Percentiles rank a stretch among this genome's conserved stretches.
These are phyloP conservation scores for Heliamphora pulchella DNA, from an alignment of 179 eudicot genomes.

Conservation along the genomic window DNA sequence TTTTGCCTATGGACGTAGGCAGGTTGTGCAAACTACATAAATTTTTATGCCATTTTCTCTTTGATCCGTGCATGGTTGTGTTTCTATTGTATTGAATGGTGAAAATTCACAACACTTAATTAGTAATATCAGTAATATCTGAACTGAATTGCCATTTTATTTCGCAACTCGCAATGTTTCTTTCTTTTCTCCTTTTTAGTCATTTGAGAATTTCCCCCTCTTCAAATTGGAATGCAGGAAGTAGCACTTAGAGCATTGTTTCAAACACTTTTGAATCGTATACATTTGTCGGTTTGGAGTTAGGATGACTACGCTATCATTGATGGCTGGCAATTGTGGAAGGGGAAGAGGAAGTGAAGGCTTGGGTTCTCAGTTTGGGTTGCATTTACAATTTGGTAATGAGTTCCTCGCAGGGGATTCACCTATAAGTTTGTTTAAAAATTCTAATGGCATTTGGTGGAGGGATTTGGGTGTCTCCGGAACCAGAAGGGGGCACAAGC, in stretches of 20 bases:
- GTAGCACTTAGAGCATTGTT: background rate
- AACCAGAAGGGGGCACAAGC: constrained; percentile 13
- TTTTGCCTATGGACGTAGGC: too few species aligned
- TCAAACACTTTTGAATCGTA: background rate
- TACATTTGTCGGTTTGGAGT: constrained; percentile 7
- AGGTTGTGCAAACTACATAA: too few species aligned
- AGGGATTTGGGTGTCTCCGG: constrained; percentile 15
- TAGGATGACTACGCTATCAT: constrained; percentile 23
- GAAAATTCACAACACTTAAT: too few species aligned
- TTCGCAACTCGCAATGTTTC: too few species aligned
- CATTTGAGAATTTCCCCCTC: too few species aligned
- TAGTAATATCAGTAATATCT: too few species aligned
- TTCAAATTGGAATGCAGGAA: constrained; percentile 4
- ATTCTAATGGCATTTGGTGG: constrained; percentile 15
- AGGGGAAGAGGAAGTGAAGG: constrained; percentile 20
- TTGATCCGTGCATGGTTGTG: too few species aligned
- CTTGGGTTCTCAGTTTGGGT: background rate
- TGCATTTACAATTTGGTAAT: constrained; percentile 8
- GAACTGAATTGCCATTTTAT: too few species aligned
- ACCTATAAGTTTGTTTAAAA: constrained; percentile 11
- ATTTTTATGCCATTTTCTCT: too few species aligned
- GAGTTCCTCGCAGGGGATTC: constrained; percentile 16
- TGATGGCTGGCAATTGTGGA: constrained; percentile 21
- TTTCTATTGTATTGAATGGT: too few species aligned
- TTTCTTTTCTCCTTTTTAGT: too few species aligned